Evolutionary conservation across 2,329 filamentous ascomycete species (phyloP).

Genomic region (Talaromyces sp.): DNA sequence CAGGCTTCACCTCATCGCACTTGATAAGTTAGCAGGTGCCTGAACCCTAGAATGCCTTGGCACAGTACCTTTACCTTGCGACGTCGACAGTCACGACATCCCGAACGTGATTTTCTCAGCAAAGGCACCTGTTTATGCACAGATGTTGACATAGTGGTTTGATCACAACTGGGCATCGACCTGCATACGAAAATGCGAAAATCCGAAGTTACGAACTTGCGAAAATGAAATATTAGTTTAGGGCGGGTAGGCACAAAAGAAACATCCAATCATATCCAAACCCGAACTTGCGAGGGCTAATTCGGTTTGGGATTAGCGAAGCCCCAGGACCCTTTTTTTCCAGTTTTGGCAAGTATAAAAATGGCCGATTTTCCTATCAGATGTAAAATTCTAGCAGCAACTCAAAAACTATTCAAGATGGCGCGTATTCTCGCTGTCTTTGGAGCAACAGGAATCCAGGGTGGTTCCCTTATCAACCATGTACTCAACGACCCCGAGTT

Average conservation of each 20-base stretch:
- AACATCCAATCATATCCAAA: too few species aligned
- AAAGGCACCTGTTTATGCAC: neutral
- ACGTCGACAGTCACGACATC: neutral
- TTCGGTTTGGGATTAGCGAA: too few species aligned
- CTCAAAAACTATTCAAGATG: neutral
- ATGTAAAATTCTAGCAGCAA: too few species aligned
- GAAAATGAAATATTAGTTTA: neutral
- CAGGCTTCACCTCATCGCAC: neutral
- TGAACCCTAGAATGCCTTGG: neutral
- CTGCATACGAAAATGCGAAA: neutral
- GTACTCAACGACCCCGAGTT: conserved; percentile 41
- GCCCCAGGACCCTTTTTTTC: too few species aligned
- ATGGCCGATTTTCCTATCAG: too few species aligned
- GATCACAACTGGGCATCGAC: neutral
- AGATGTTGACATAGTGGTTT: neutral
- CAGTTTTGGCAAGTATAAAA: too few species aligned
- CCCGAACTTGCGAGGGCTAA: too few species aligned
- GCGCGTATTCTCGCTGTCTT: conserved; percentile 43
- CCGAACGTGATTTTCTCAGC: neutral
- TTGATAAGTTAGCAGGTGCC: neutral
- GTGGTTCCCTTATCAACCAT: conserved; percentile 47
- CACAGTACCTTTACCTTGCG: neutral
- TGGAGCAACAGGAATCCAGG: conserved; percentile 57
- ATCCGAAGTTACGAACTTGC: neutral
- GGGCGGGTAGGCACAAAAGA: too few species aligned